Percentiles rank a stretch among this genome's conserved stretches.
phyloP scores from a whole-genome alignment of 441 rosid species.

The Aleurites moluccanus region DNA sequence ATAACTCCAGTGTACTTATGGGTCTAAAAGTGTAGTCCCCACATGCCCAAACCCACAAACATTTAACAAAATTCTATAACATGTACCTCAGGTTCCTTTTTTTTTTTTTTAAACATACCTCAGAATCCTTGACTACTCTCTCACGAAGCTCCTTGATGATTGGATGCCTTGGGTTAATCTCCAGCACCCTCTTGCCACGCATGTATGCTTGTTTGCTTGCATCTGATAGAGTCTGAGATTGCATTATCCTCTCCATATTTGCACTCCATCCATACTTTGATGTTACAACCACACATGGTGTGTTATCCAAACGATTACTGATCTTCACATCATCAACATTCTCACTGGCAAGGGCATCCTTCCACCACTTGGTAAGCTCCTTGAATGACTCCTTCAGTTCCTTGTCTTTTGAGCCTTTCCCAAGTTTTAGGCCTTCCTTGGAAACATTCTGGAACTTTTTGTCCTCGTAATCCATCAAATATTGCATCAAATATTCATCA shows the following conservation, averaged over 20 bases:
- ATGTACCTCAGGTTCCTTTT: no score
- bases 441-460: slow-evolving; percentile 94
- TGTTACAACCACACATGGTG: slow-evolving; percentile 93
- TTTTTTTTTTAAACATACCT: slow-evolving; percentile 48
- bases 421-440: slow-evolving; percentile 88
- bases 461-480: slow-evolving; percentile 92
- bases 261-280: slow-evolving; percentile 97
- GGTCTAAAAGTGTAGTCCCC: background rate
- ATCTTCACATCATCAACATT: slow-evolving; percentile 88
- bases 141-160: slow-evolving; percentile 92
- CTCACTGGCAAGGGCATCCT: slow-evolving; percentile 59
- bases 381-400: slow-evolving; percentile 89
- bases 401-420: slow-evolving; percentile 70
- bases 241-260: slow-evolving; percentile 97
- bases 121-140: slow-evolving; percentile 70
- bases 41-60: background rate
- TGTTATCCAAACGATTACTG: slow-evolving; percentile 80
- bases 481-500: slow-evolving; percentile 97
- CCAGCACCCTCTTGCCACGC: slow-evolving; percentile 94
- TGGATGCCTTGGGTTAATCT: slow-evolving; percentile 94
- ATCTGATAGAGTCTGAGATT: slow-evolving; percentile 84
- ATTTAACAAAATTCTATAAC: background rate
- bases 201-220: slow-evolving; percentile 86
- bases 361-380: slow-evolving; percentile 98
- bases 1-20: background rate